Evolutionary conservation across 2,329 filamentous ascomycete genomes (phyloP), one percentile per base, ranked within the genome.

Genomic region (Xylariaceae sp.): DNA sequence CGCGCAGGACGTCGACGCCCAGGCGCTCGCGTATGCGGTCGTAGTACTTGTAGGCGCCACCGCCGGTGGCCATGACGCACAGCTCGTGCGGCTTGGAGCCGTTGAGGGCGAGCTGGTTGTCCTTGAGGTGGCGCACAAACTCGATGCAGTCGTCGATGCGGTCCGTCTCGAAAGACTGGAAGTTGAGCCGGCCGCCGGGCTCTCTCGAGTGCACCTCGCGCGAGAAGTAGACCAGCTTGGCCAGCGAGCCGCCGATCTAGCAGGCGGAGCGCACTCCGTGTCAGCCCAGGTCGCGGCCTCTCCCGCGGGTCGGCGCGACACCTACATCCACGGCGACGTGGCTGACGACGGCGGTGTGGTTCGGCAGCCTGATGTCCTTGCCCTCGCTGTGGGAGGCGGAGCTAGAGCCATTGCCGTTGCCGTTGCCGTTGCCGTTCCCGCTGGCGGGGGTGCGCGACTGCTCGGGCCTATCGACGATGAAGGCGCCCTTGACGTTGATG

Each of bases 181-280:
- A 98, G 61, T 94, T 94, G 34, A 98, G 70, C 16, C 92, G 80
- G 35, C 92, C 92, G 36, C 92, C 92, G 31, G 83, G 80, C 48
- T 89, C 83, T 18, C 71, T 75, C 10, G 82, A 83, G 54, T 83
- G 75, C 26, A 83, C 75, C 61, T 96, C 92, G 45, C 86, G 83
- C 13, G 89, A 92, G 56, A 96, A 96, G 67, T 95, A 98, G 39
- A 98, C 92, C 29, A 98, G 77, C 65, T 98, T 98, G 45, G 88
- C 89, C 21, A 98, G 70, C 12, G 89, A 94, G 46, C 92, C 92
- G 45, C 92, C 92, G 59, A 98, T 96, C 85, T 94, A 57, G 32
- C 33, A 38, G 31, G 38, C 25, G 27, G 16, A 19, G 16, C 30
- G 16, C 11, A 32, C 17, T 13, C 7, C 27, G 31, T 19, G 31